Base-by-base conservation (phyloP, 208 protist genomes). In the Angomonas ambiguus region DNA sequence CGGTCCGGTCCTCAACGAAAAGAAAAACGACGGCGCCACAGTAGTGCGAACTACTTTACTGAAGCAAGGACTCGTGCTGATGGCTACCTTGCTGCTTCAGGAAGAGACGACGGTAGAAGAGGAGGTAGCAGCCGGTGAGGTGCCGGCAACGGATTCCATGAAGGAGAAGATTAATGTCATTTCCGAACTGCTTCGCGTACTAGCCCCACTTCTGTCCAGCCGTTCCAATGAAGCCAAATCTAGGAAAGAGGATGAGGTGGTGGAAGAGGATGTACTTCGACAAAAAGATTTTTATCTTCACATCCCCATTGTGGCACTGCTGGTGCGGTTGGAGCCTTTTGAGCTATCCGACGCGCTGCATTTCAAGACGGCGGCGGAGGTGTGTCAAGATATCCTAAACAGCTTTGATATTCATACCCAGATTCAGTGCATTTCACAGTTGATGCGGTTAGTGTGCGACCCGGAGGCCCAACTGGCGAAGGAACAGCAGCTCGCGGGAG, bases 401-500 rank as follows among this genome's bases (percentile, higher is more conserved):
- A 89, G 83, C 72, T 90, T 96, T 51, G 87, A 92, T 62, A 69
- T 91, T 32, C 80, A 80, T 49, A 93, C 83, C 11, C 90, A 96
- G 79, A 76, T 95, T 51, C 62, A 74, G 38, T 93, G 84, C 72
- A 38, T 95, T 10, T 57, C 85, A 53, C 79, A 87, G 67, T 77
- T 95, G 60, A 93, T 95, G 87, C 72, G 79, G 4, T 76, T 93
- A 11, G 74, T 95, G 16, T 72, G 83, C 22, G 79, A 95, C 64
- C 90, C 90, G 13, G 60, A 68, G 22, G 49, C 59, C 22, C 80
- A 87, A 58, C 85, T 95, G 22, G 18, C 27, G 22, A 32, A 35
- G 18, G 41, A 35, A 22, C 22, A 28, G n/a, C 25, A 25, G 42
- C 58, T 34, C 3, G 41, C n/a, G 5, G 66, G 73, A 2, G 70